Evolutionary conservation across 108 stramenopile species (phyloP).

Genomic region (Stephanodiscus minutulus): DNA sequence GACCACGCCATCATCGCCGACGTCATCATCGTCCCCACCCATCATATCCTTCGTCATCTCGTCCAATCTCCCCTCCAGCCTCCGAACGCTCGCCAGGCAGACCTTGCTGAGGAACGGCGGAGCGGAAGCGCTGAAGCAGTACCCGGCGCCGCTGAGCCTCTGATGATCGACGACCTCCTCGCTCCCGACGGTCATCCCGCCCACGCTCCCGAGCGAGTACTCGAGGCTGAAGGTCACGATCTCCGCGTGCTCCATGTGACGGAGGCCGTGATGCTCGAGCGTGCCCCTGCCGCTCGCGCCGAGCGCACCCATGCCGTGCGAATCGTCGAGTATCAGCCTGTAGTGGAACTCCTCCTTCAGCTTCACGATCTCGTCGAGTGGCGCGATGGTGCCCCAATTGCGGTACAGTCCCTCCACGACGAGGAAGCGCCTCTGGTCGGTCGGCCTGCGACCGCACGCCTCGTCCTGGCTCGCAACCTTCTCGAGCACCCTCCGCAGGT

Average conservation of each 20-base stretch:
- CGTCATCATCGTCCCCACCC: not conserved
- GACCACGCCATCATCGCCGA: not conserved
- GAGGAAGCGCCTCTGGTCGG: slow-evolving; percentile 96
- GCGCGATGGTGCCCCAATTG: slow-evolving; percentile 91
- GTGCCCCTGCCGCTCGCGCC: slow-evolving; percentile 89
- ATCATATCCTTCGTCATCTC: slow-evolving; percentile 16
- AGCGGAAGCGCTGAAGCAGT: slow-evolving; percentile 97
- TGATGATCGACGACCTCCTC: slow-evolving; percentile 98
- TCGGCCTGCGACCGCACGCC: slow-evolving; percentile 63
- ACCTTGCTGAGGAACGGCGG: slow-evolving; percentile 91
- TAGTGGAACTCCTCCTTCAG: slow-evolving; percentile 92
- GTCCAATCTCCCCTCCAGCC: slow-evolving; percentile 34
- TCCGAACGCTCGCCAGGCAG: slow-evolving; percentile 29
- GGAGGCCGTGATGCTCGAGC: slow-evolving; percentile 64
- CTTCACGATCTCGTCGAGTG: slow-evolving; percentile 85
- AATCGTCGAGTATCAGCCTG: slow-evolving; percentile 96
- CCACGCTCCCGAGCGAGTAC: slow-evolving; percentile 91
- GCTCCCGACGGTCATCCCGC: slow-evolving; percentile 95
- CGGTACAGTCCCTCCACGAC: slow-evolving; percentile 97
- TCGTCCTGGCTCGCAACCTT: slow-evolving; percentile 75
- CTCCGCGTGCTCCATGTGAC: slow-evolving; percentile 86
- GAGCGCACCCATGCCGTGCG: slow-evolving; percentile 89
- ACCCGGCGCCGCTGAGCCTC: slow-evolving; percentile 96
- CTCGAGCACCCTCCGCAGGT: slow-evolving; percentile 90
- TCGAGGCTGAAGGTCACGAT: slow-evolving; percentile 92